Evolutionary conservation across 2,329 filamentous ascomycete species (phyloP), one percentile per base, ranked within the genome.

Genomic region (Aaosphaeria pasadenensis): DNA sequence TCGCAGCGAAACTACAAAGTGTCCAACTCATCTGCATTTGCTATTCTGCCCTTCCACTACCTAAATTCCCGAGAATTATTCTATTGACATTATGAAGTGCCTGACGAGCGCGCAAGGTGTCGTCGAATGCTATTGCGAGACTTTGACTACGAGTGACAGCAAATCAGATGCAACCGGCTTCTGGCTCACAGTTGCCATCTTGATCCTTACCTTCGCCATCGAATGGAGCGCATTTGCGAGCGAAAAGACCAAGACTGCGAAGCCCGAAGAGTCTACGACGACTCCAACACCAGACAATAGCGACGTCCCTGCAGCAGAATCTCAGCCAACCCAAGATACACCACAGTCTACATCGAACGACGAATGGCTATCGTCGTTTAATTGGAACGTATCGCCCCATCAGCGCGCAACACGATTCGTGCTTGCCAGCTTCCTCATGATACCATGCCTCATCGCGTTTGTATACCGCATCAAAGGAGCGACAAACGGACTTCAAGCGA

Each of bases 361-460:
- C 17, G 17, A 24, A 24, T 24, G 17, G 17, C 17, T 30, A 50
- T 53, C 28, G 36, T 56, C 33, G 47, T 51, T 9, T 5, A 33
- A 24, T 24, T 24, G 17, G 17, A 24, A 24, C 17, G 17, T 24
- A 24, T 24, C 17, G 17, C 17, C 17, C 2, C 17, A 24, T 2
- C 17, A 24, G 17, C 17, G 17, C 17, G 17, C 17, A 24, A 24
- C 17, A 24, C 17, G 17, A 24, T 24, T 24, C 17, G 17, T 24
- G 17, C 17, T 24, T n/a, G 50, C 55, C 4, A 40, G 51, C 5
- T 42, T 59, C 24, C n/a, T 51, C 13, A 52, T 53, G 24, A 28
- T 48, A 7, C 44, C 47, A 2, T 5, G 51, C 6, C 24, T 42
- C 6, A 39, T 49, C 31, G 40, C 46, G 11, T 58, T 60, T 50